Conservation (phyloP, 2,329 filamentous ascomycete genomes). For the Dothidotthia symphoricarpi region DNA sequence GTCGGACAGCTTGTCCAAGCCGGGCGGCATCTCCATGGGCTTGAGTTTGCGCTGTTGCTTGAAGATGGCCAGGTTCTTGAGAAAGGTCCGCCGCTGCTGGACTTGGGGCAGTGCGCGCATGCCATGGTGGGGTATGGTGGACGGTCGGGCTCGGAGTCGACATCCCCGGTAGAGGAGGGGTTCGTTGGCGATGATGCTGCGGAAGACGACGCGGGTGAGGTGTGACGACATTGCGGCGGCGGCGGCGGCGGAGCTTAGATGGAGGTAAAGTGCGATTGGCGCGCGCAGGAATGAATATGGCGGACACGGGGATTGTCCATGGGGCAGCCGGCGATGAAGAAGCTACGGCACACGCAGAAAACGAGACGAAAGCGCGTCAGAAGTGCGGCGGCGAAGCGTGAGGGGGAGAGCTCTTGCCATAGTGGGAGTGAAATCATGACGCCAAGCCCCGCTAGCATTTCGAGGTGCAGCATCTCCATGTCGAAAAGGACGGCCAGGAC, state of each 20-base stretch:
- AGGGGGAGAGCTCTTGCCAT: slow-evolving; percentile 10
- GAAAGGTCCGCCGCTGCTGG: slow-evolving; percentile 56
- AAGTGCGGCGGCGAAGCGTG: slow-evolving; percentile 6
- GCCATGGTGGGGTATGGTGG: slow-evolving; percentile 21
- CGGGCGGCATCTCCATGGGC: slow-evolving; percentile 64
- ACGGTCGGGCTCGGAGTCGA: slow-evolving; percentile 36
- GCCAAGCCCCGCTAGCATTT: slow-evolving; percentile 16
- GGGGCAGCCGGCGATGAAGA: slow-evolving; percentile 2
- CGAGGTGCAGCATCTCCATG: slow-evolving; percentile 2
- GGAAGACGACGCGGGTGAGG: slow-evolving; percentile 60
- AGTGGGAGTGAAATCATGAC: slow-evolving; percentile 19
- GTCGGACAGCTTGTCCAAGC: slow-evolving; percentile 69
- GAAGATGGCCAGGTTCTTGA: slow-evolving; percentile 59
- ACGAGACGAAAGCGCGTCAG: slow-evolving; percentile 13
- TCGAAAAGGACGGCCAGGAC: slow-evolving; percentile 13
- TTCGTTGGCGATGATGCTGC: slow-evolving; percentile 55
- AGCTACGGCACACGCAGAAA: slow-evolving; percentile 11
- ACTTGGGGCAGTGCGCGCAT: slow-evolving; percentile 10
- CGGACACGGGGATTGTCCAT: slow-evolving; percentile 14
- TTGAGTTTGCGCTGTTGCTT: slow-evolving; percentile 59
- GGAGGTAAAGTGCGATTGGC: slow-evolving; percentile 11
- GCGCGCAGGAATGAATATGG: slow-evolving; percentile 2
- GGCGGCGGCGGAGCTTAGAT: slow-evolving; percentile 6
- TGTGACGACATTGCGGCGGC: slow-evolving; percentile 56
- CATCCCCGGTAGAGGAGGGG: slow-evolving; percentile 49